A percentile compares a stretch with the other conserved stretches of the same genome.
Evolutionary conservation across 192 early-diverging fungal species (phyloP).

Genomic region (Entrophospora sp.): DNA sequence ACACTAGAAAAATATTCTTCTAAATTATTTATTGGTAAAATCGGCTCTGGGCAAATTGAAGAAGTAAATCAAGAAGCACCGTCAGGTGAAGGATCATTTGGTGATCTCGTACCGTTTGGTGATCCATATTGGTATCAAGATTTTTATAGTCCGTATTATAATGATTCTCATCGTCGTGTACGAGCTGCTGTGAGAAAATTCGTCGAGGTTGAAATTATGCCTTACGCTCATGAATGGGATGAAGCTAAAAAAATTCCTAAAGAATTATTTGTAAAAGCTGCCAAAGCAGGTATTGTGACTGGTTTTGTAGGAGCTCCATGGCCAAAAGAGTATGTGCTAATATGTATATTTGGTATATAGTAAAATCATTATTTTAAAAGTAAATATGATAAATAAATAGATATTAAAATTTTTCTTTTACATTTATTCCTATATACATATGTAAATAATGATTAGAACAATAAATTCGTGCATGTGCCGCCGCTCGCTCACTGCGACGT

Average conservation of each 20-base stretch:
- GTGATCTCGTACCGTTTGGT: constrained; percentile 67
- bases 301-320: constrained; percentile 40
- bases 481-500: too few relatives aligned
- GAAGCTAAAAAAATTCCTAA: constrained; percentile 71
- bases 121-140: constrained; percentile 73
- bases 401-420: too few relatives aligned
- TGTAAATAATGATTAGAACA: too few relatives aligned
- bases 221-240: constrained; percentile 71
- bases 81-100: constrained; percentile 52
- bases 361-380: too few relatives aligned
- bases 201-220: constrained; percentile 72
- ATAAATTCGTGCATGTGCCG: too few relatives aligned
- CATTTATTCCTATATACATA: too few relatives aligned
- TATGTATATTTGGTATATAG: too few relatives aligned
- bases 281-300: constrained; percentile 60
- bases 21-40: constrained; percentile 50
- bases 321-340: neutral
- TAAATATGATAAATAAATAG: too few relatives aligned
- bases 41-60: constrained; percentile 39
- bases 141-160: constrained; percentile 70
- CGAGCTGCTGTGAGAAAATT: constrained; percentile 56
- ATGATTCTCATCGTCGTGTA: constrained; percentile 56
- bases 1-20: constrained; percentile 58
- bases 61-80: constrained; percentile 23
- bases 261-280: constrained; percentile 64